Percentiles rank a stretch among this genome's conserved stretches.
Conservation (phyloP, 2,329 filamentous ascomycete species). For the Aspergillus luchuensis region DNA sequence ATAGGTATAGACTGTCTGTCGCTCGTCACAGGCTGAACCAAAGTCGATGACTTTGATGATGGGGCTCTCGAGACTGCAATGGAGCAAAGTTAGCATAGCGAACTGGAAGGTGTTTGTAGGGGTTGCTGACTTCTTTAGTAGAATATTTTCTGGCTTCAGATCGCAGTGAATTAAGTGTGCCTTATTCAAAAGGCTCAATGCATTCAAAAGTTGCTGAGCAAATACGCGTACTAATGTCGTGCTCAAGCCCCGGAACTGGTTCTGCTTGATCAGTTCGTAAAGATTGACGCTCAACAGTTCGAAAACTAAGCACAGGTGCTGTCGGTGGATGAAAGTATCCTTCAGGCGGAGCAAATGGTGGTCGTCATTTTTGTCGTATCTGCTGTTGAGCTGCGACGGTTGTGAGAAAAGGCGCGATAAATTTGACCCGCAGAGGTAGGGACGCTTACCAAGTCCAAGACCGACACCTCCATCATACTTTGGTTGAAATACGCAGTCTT, state of each 20-base stretch:
- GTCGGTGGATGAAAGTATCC: constrained; percentile 96
- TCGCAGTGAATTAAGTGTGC: constrained; percentile 97
- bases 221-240: constrained; percentile 97
- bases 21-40: constrained; percentile 95
- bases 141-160: constrained; percentile 95
- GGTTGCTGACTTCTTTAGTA: constrained; percentile 77
- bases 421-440: neutral
- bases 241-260: constrained; percentile 95
- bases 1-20: constrained; percentile 98
- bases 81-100: constrained; percentile 12
- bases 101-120: neutral
- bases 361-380: constrained; percentile 98
- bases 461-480: constrained; percentile 99
- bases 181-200: constrained; percentile 89
- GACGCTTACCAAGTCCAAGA: constrained; percentile 77
- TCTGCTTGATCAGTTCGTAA: constrained; percentile 99
- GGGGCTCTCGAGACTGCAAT: constrained; percentile 77
- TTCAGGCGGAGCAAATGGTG: constrained; percentile 93
- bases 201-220: constrained; percentile 93
- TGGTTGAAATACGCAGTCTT: constrained; percentile 99
- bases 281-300: constrained; percentile 95
- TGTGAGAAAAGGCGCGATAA: constrained; percentile 23
- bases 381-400: constrained; percentile 78
- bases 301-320: constrained; percentile 95
- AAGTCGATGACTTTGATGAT: constrained; percentile 99